Evolutionary conservation across 1,139 yeast genomes (phyloP), one percentile per base, ranked within the genome.

Genomic region (Geotrichum reessii): DNA sequence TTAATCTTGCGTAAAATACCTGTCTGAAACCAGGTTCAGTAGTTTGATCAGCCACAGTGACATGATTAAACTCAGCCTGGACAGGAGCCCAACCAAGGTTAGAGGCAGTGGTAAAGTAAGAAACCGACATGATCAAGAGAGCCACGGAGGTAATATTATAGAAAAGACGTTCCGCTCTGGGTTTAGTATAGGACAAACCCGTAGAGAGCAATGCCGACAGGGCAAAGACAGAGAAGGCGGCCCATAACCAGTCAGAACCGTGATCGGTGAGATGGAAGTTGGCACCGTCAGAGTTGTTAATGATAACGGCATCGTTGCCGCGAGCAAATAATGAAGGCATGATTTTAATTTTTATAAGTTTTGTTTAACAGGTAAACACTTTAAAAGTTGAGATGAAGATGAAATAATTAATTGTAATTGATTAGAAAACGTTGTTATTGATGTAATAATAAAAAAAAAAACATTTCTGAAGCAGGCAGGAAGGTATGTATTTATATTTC

Each of bases 161-260:
- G 65, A 81, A 76, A 55, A 77, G 69, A 63, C 80, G 78, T 57
- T 71, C 76, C 59, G 70, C 68, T 24, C 75, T 68, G 56, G 75
- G 76, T 52, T 79, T 74, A 22, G 61, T 47, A 51, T 73, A 71
- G 55, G 75, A 73, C 62, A 77, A 78, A 46, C 77, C 64, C 31
- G 69, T 70, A 11, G 76, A 76, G 66, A 81, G 28, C 24, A 83
- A 57, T 14, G 83, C 70, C 9, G 78, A 69, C 2, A 78, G 59
- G 14, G 78, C 77, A 67, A 84, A 81, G 48, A 79, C 53, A 1
- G 82, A 69, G 65, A 85, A 83, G 22, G 76, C 86, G 0, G 90
- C 81, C 89, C 89, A 85, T 63, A 81, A 76, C 88, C 88, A 85
- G 69, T 82, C 81, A 8, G 87, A 82, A 66, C 90, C 90, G 63